A percentile compares a stretch with the other conserved stretches of the same genome.
Conservation (phyloP, 441 rosid genomes). For the Rhodomyrtus psidioides region DNA sequence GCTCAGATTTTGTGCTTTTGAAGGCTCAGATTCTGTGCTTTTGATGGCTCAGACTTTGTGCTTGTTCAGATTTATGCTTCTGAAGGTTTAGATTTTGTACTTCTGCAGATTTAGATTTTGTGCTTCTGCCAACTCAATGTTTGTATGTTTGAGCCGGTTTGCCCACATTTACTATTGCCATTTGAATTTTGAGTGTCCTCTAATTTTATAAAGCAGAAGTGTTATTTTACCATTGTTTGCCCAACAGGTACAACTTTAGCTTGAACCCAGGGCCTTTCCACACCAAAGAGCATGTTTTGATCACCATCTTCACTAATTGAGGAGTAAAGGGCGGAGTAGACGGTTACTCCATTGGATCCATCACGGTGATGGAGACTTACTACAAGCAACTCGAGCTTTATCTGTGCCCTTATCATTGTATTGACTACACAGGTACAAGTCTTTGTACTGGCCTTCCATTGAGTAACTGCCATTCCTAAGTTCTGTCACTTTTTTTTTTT, state of each 20-base stretch:
- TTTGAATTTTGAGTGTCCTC: too few relatives aligned
- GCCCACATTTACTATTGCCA: too few relatives aligned
- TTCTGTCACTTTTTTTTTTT: neutral
- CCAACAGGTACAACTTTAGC: constrained; percentile 41
- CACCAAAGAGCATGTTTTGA: constrained; percentile 93
- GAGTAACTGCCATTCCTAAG: neutral
- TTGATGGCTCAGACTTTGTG: too few relatives aligned
- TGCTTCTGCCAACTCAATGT: too few relatives aligned
- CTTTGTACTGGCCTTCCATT: neutral
- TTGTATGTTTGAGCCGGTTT: too few relatives aligned
- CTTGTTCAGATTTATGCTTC: too few relatives aligned
- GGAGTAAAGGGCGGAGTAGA: constrained; percentile 94
- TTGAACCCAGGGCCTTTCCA: constrained; percentile 92
- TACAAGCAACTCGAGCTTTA: constrained; percentile 73
- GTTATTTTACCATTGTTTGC: too few relatives aligned
- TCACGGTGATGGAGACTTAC: constrained; percentile 94
- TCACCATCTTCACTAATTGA: constrained; percentile 90
- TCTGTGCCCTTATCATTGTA: constrained; percentile 76
- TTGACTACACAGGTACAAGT: constrained; percentile 74
- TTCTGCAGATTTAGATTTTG: too few relatives aligned
- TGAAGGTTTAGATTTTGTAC: too few relatives aligned
- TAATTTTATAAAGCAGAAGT: too few relatives aligned
- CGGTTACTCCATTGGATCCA: constrained; percentile 94
- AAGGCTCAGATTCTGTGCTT: too few relatives aligned
- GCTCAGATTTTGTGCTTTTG: too few relatives aligned